These are phyloP conservation scores for California macrophylla DNA, from an alignment of 441 rosid species.

Conservation along the genomic window DNA sequence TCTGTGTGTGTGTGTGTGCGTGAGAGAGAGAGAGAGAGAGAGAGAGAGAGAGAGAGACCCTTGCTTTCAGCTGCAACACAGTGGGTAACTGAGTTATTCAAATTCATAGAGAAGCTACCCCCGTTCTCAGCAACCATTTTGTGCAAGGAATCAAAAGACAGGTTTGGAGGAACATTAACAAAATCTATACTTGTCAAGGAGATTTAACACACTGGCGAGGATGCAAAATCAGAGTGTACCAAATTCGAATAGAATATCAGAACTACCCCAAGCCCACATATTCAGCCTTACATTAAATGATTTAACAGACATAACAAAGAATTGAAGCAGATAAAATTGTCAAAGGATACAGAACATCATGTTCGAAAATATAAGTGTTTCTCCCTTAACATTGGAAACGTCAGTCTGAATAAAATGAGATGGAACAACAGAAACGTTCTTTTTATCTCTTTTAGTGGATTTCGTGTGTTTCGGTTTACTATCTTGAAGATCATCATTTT, in stretches of 20 bases:
- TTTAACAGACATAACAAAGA: constrained; percentile 7
- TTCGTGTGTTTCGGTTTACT: constrained; percentile 29
- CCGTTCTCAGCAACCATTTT: constrained; percentile 91
- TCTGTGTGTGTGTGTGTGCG: background rate
- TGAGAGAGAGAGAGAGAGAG: constrained; percentile 6
- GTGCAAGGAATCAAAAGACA: constrained; percentile 62
- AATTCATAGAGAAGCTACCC: constrained; percentile 91
- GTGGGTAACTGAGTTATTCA: constrained; percentile 80
- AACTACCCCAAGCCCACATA: background rate
- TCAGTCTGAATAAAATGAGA: constrained; percentile 77
- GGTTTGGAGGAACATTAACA: constrained; percentile 57
- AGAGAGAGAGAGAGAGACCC: constrained; percentile 44
- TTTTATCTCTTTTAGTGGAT: constrained; percentile 45
- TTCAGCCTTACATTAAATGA: too few species aligned
- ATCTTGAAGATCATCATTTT: constrained; percentile 32
- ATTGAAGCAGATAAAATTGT: constrained; percentile 5
- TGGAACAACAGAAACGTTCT: constrained; percentile 56
- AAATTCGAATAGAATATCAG: background rate
- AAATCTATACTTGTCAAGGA: constrained; percentile 64
- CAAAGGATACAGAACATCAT: constrained; percentile 89
- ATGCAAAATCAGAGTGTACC: background rate
- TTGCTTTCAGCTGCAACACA: constrained; percentile 85
- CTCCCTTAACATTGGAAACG: constrained; percentile 65
- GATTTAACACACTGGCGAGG: background rate
- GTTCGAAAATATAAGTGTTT: constrained; percentile 65